phyloP scores from a whole-genome alignment of 1,284 basidiomycete genomes.

The Coniferiporia weirii region DNA sequence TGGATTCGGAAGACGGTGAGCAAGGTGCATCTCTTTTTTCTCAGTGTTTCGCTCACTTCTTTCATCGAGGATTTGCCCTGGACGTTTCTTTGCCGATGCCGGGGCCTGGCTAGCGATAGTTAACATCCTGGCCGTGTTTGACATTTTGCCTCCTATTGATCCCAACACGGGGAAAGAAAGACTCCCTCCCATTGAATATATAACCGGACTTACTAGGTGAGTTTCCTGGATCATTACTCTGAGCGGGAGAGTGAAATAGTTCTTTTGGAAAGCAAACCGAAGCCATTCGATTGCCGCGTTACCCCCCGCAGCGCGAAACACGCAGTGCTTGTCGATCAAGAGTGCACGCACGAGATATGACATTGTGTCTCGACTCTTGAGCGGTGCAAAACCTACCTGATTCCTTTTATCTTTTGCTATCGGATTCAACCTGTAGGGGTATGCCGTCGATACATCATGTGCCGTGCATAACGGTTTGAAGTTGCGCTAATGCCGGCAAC shows the following conservation, averaged over 20 bases:
- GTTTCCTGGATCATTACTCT: not conserved
- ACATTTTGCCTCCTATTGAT: conserved; percentile 18
- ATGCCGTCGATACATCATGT: too few relatives aligned
- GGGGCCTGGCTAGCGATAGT: conserved; percentile 14
- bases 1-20: conserved; percentile 17
- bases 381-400: too few relatives aligned
- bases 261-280: not conserved
- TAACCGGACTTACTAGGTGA: conserved; percentile 9
- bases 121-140: conserved; percentile 12
- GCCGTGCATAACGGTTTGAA: too few relatives aligned
- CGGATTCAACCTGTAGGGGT: too few relatives aligned
- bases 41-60: too few relatives aligned
- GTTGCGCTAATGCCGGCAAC: too few relatives aligned
- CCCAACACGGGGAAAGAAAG: conserved; percentile 6
- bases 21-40: not conserved
- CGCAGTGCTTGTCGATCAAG: not conserved
- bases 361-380: too few relatives aligned
- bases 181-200: not conserved
- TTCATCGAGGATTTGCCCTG: conserved; percentile 14
- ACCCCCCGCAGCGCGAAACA: conserved; percentile 1
- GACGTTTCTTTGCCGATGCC: conserved; percentile 8
- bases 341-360: not conserved
- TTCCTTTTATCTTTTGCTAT: too few relatives aligned
- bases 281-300: conserved; percentile 6
- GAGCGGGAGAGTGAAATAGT: not conserved